Percentiles rank a stretch among this genome's conserved stretches.
Conservation (phyloP, 495 filamentous ascomycete genomes). For the Ascobolus immersus region DNA sequence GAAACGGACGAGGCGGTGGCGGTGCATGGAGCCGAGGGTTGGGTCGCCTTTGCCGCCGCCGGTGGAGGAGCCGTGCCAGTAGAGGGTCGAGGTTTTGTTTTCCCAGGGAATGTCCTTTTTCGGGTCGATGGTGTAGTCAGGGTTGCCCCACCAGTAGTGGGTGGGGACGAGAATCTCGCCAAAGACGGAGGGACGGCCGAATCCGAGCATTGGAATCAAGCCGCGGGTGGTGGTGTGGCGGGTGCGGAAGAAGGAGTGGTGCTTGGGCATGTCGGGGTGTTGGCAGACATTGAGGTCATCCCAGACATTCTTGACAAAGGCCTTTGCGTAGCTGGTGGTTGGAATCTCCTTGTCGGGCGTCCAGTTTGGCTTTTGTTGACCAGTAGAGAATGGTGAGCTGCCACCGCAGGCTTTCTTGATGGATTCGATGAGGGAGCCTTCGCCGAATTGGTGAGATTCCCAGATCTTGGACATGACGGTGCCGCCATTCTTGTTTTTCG, state of each 20-base stretch:
- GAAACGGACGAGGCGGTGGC: constrained; percentile 10
- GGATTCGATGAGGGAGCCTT: too few species aligned
- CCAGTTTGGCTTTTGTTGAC: too few species aligned
- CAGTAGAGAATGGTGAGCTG: too few species aligned
- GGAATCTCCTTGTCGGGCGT: too few species aligned
- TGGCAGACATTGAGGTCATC: constrained; percentile 85
- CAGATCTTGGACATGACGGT: too few species aligned
- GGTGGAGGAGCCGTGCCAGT: constrained; percentile 88
- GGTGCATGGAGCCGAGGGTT: constrained; percentile 47
- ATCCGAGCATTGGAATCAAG: constrained; percentile 10
- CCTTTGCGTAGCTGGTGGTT: too few species aligned
- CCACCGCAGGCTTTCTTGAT: too few species aligned
- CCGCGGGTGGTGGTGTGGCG: constrained; percentile 8
- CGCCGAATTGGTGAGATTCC: too few species aligned
- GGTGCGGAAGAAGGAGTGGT: constrained; percentile 9
- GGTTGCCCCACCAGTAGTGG: constrained; percentile 37
- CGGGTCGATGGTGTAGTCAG: constrained; percentile 56
- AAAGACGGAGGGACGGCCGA: constrained; percentile 10
- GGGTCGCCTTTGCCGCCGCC: constrained; percentile 38
- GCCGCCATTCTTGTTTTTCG: too few species aligned
- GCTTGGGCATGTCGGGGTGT: constrained; percentile 42
- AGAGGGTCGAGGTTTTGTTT: constrained; percentile 45
- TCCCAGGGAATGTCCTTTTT: constrained; percentile 44
- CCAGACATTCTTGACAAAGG: too few species aligned
- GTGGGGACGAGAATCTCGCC: constrained; percentile 10